Conservation (phyloP, 371 early-diverging fungal species). For the Rhizopus delemar region DNA sequence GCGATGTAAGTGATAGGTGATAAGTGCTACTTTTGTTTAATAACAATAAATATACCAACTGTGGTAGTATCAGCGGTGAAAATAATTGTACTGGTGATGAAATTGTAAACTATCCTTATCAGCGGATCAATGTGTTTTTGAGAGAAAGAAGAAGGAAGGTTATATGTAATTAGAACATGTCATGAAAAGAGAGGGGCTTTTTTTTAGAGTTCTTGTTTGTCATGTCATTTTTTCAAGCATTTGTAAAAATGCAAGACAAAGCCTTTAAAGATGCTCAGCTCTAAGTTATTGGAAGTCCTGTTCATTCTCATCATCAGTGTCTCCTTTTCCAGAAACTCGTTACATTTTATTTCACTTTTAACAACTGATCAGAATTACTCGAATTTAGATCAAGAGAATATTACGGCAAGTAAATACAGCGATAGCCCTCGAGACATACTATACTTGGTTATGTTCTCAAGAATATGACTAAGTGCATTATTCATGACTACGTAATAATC, state of each 20-base stretch:
- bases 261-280: not conserved
- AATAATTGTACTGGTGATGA: too few species aligned
- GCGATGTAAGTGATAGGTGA: too few species aligned
- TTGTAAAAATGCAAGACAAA: not conserved
- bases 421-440: conserved; percentile 17
- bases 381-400: conserved; percentile 18
- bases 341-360: conserved; percentile 16
- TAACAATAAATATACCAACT: too few species aligned
- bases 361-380: conserved; percentile 21
- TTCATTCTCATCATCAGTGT: conserved; percentile 1
- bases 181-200: too few species aligned
- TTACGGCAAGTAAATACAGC: conserved; percentile 16
- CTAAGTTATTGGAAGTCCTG: not conserved
- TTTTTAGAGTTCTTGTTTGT: not conserved
- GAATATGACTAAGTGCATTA: conserved; percentile 22
- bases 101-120: too few species aligned
- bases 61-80: too few species aligned
- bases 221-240: not conserved
- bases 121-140: too few species aligned
- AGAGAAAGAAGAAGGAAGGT: too few species aligned
- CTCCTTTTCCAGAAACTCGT: conserved; percentile 8
- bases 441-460: conserved; percentile 15
- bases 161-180: too few species aligned
- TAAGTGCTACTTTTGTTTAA: too few species aligned
- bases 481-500: conserved; percentile 17